Base-by-base conservation (phyloP, 768 basidiomycete species). In the Kwoniella sp. region DNA sequence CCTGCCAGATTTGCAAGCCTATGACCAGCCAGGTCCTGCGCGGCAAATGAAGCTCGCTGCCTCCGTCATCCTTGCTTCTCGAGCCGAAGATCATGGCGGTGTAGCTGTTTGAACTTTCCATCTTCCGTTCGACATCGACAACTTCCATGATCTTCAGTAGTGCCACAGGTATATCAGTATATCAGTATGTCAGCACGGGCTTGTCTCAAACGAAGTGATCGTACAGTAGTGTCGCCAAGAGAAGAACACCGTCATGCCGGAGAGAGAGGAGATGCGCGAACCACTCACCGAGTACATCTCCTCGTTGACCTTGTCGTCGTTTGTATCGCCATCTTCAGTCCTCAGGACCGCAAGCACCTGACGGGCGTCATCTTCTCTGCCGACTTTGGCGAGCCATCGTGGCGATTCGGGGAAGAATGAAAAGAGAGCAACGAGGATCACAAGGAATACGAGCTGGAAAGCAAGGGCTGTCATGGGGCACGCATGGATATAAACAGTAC, bases 331-430 rank as follows among this genome's bases (percentile, higher is more conserved):
- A 21, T 65, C 29, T 37, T 27, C 27, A 2, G 55, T 55, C 21
- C 63, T 48, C 13, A 70, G 26, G 7, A 30, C 15, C 21, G 54
- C 66, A 17, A 70, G 57, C 30, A 70, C 57, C 9, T 67, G 49
- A 4, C 61, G 57, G 9, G 62, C 69, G 24, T 70, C 69, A n/a
- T 70, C 65, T 26, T 59, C 53, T 29, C 69, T 55, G 9, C 71
- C 72, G n/a, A 67, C 58, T 49, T 71, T 71, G 24, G 67, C 65
- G 22, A 77, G 63, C 71, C 71, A 77, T 27, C 75, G 65, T 2
- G 75, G 75, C 17, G 67, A 69, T 55, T 77, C 75, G 19, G 71
- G 72, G 64, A 70, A 67, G 49, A 71, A 68, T 13, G 57, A 62
- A 46, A 64, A 54, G 19, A 56, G 21, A 26, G 49, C 36, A 40